phyloP scores from a whole-genome alignment of 2,329 filamentous ascomycete species.

The Sporothrix protearum region DNA sequence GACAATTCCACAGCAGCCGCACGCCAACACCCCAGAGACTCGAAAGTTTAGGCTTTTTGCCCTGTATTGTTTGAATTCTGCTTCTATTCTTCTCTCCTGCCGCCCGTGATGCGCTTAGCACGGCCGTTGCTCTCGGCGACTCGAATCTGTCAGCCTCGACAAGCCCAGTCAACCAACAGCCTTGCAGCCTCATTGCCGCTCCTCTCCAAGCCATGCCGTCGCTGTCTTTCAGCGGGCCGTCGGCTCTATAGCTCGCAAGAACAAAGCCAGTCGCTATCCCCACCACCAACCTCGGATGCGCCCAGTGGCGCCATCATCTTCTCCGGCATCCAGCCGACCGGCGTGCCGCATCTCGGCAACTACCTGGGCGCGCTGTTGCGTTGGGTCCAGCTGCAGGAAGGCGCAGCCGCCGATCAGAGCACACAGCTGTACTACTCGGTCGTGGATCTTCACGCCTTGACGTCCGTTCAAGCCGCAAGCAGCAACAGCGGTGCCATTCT shows the following conservation, averaged over 20 bases:
- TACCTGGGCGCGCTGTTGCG: conserved; percentile 84
- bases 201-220: conserved; percentile 12
- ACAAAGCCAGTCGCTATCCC: not conserved
- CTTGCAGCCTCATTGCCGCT: not conserved
- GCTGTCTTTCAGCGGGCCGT: conserved; percentile 23
- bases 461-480: conserved; percentile 36
- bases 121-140: conserved; percentile 1
- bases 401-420: conserved; percentile 42
- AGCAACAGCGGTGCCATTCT: conserved; percentile 52
- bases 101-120: not conserved
- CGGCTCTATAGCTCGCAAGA: not conserved
- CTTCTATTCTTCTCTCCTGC: not conserved
- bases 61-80: not conserved
- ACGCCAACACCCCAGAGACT: not conserved
- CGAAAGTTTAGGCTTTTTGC: not conserved
- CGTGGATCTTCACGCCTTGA: conserved; percentile 93
- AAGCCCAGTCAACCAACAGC: not conserved
- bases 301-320: conserved; percentile 59
- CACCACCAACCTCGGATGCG: not conserved
- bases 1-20: not conserved
- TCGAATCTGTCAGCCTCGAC: not conserved
- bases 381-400: conserved; percentile 79
- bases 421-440: conserved; percentile 73
- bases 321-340: conserved; percentile 95
- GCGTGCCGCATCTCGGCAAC: conserved; percentile 89